Conservation (phyloP, 164 flowering plant species). For the Umbellularia californica region DNA sequence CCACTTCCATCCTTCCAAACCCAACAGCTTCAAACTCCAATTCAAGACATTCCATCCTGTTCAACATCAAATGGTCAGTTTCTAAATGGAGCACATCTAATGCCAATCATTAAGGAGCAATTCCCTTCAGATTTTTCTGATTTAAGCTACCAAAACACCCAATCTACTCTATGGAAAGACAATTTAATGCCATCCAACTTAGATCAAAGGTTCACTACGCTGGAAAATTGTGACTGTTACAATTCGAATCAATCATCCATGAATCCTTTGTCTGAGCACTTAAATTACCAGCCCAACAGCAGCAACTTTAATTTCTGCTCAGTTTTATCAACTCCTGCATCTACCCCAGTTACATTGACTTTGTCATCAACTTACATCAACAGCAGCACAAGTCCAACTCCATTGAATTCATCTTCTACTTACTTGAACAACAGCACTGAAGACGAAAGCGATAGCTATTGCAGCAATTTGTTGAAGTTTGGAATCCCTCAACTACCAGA, state of each 20-base stretch:
- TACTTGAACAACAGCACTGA: constrained; percentile 31
- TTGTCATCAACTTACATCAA: constrained; percentile 37
- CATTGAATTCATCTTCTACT: constrained; percentile 50
- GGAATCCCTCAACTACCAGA: constrained; percentile 47
- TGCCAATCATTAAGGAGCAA: constrained; percentile 33
- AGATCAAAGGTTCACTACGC: constrained; percentile 17
- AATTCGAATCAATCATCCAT: constrained; percentile 20
- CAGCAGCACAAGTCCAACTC: constrained; percentile 42
- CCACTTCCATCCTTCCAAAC: constrained; percentile 19
- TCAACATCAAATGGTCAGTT: constrained; percentile 22
- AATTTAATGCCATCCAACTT: constrained; percentile 17
- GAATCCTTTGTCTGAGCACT: constrained; percentile 22
- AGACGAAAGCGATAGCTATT: constrained; percentile 54
- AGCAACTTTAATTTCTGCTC: constrained; percentile 29
- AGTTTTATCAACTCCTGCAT: constrained; percentile 50
- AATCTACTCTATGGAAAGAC: constrained; percentile 32
- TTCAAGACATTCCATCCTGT: constrained; percentile 24
- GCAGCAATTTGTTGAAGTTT: constrained; percentile 50
- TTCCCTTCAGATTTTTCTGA: constrained; percentile 19
- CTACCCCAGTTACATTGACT: constrained; percentile 52
- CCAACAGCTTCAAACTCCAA: constrained; percentile 20
- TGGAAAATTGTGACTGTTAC: constrained; percentile 12
- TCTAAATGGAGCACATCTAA: constrained; percentile 25
- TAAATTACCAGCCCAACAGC: constrained; percentile 24
- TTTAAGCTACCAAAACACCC: constrained; percentile 21